Base-by-base conservation (phyloP, 306 rosid genomes). In the Prunus salicina region DNA sequence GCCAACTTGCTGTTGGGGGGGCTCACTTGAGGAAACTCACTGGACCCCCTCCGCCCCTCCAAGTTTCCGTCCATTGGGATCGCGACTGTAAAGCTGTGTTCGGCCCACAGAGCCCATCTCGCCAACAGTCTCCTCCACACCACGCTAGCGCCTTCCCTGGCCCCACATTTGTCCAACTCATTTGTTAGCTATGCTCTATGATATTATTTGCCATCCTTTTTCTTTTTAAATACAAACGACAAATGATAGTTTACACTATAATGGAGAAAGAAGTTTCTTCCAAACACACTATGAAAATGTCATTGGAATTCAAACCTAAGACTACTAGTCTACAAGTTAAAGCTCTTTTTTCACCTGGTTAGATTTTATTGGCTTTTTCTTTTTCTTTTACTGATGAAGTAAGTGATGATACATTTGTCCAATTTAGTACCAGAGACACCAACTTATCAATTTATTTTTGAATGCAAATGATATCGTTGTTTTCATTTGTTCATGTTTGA, bases 31-130 rank as follows among this genome's bases (percentile, higher is more conserved):
- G 74, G 69, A 70, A 34, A 32, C 27, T 25, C 27, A 25, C 52
- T 43, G 77, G 84, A 76, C 90, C 79, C 41, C 8, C 9, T 38
- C 8, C 43, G 9, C 43, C 9, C 68, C 75, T 14, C 6, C 15
- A 10, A 73, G 53, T 25, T 79, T 75, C 76, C 22, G 4, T 24
- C 72, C 85, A 72, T 73, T 18, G 74, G 78, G 78, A 72, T 79
- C 71, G 84, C 20, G 76, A 76, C 72, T 61, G 20, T 75, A 79
- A 82, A 78, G 88, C 75, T 80, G 79, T 25, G 83, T 67, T 30
- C 55, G 83, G 83, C 61, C 88, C 91, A 86, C 89, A 63, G 57
- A 77, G 85, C 89, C 91, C 96, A 88, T 92, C 71, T 89, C 28
- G 81, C 92, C 91, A 82, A 80, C 90, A 60, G 46, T 69, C 78